phyloP scores from a whole-genome alignment of 1,284 basidiomycete species.

The Apiotrichum brassicae region DNA sequence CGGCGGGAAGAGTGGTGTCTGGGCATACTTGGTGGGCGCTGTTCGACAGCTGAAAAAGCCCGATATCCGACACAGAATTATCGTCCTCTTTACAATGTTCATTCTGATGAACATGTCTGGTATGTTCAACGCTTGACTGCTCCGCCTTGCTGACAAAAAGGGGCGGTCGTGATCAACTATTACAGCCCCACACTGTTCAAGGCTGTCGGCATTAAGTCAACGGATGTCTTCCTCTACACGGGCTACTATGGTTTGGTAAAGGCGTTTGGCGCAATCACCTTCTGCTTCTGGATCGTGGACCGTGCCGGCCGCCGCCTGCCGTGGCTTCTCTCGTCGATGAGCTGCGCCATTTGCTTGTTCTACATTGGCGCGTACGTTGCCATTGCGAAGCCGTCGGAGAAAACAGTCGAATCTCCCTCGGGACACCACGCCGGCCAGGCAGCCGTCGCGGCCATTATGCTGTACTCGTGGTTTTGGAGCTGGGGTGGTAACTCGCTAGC shows the following conservation, averaged over 20 bases:
- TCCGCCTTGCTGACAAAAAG: background rate
- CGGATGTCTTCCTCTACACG: constrained; percentile 38
- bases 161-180: constrained; percentile 18
- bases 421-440: constrained; percentile 20
- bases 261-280: constrained; percentile 22
- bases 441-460: constrained; percentile 27
- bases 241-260: constrained; percentile 47
- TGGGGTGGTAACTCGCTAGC: constrained; percentile 30
- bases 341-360: constrained; percentile 22
- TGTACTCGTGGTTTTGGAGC: constrained; percentile 23
- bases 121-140: background rate
- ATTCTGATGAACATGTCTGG: constrained; percentile 10
- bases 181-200: constrained; percentile 34
- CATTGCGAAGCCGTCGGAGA: constrained; percentile 17
- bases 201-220: constrained; percentile 29
- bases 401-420: constrained; percentile 13
- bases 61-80: constrained; percentile 7
- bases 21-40: constrained; percentile 3
- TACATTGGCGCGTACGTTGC: constrained; percentile 28
- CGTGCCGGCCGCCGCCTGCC: constrained; percentile 29
- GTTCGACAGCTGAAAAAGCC: background rate
- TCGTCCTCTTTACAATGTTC: constrained; percentile 9
- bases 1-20: constrained; percentile 1
- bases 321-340: constrained; percentile 22
- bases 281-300: constrained; percentile 33